phyloP scores from a whole-genome alignment of 164 flowering plant genomes.

The Cinnamomum micranthum region DNA sequence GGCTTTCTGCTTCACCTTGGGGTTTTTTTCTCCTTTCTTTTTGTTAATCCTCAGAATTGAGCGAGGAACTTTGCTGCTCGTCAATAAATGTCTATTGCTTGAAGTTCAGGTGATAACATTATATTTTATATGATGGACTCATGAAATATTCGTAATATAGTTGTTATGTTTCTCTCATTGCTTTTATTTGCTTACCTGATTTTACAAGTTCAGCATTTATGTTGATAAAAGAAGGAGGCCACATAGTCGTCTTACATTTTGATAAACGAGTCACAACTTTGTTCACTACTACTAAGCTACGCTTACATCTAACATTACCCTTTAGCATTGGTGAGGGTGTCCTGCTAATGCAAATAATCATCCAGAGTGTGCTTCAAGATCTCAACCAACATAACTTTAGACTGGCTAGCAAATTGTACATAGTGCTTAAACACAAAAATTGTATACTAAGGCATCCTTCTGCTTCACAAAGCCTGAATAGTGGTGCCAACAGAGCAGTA shows the following conservation, averaged over 20 bases:
- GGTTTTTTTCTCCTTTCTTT: not conserved
- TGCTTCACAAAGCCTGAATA: not conserved
- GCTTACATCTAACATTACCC: not conserved
- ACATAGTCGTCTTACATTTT: not conserved
- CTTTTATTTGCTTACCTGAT: not conserved
- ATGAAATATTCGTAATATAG: not conserved
- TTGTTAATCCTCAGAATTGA: conserved; percentile 38
- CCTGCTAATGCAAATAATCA: not conserved
- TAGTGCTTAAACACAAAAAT: not conserved
- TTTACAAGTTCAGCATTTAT: not conserved
- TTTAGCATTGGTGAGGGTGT: too few relatives aligned
- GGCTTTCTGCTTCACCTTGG: not conserved
- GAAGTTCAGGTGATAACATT: conserved; percentile 57
- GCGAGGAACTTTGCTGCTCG: conserved; percentile 51
- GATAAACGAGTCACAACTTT: not conserved
- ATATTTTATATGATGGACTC: not conserved
- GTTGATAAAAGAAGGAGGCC: not conserved
- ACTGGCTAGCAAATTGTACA: not conserved
- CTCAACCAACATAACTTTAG: not conserved
- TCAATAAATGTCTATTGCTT: conserved; percentile 63
- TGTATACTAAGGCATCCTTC: not conserved
- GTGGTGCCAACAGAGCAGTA: not conserved
- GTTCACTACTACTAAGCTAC: not conserved
- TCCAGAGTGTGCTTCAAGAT: not conserved
- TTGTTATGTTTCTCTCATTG: not conserved